phyloP scores from a whole-genome alignment of 2,329 filamentous ascomycete species.

The Aspergillus bombycis region DNA sequence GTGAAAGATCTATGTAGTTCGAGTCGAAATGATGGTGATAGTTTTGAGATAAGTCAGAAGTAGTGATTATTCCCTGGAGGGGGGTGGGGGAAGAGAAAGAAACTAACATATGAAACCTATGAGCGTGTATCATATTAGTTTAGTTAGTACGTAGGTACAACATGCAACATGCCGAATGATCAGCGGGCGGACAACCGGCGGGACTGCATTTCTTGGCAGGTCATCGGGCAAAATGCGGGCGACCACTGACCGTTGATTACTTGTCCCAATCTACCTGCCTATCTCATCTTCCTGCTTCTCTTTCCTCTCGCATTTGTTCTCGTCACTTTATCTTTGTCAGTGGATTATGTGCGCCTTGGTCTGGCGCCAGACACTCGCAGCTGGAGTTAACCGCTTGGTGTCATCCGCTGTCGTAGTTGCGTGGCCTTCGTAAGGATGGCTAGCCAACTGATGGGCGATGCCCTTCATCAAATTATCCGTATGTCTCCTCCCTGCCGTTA shows the following conservation, averaged over 20 bases:
- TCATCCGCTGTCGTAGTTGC: slow-evolving; percentile 28
- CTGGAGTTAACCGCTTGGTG: slow-evolving; percentile 37
- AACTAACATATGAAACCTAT: background rate
- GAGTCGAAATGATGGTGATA: background rate
- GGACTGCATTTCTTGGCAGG: slow-evolving; percentile 1
- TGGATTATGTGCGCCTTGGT: slow-evolving; percentile 41
- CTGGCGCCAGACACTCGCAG: slow-evolving; percentile 36
- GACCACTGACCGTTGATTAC: slow-evolving; percentile 11
- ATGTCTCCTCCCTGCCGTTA: slow-evolving; percentile 22
- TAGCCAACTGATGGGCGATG: slow-evolving; percentile 38
- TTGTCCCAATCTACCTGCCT: slow-evolving; percentile 5
- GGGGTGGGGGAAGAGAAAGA: background rate
- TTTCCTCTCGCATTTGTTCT: background rate
- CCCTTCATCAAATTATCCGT: slow-evolving; percentile 41
- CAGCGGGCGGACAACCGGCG: slow-evolving; percentile 1
- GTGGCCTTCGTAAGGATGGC: slow-evolving; percentile 37
- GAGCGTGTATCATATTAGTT: background rate
- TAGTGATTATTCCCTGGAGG: background rate
- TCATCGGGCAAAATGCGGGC: background rate
- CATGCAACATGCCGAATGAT: background rate
- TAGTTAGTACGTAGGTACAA: background rate
- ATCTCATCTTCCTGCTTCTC: background rate
- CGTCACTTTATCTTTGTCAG: slow-evolving; percentile 14
- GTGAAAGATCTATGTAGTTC: background rate
- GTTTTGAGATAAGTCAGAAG: background rate